These are phyloP conservation scores for Ramularia collo-cygni DNA, from an alignment of 2,329 filamentous ascomycete genomes.

Conservation along the genomic window DNA sequence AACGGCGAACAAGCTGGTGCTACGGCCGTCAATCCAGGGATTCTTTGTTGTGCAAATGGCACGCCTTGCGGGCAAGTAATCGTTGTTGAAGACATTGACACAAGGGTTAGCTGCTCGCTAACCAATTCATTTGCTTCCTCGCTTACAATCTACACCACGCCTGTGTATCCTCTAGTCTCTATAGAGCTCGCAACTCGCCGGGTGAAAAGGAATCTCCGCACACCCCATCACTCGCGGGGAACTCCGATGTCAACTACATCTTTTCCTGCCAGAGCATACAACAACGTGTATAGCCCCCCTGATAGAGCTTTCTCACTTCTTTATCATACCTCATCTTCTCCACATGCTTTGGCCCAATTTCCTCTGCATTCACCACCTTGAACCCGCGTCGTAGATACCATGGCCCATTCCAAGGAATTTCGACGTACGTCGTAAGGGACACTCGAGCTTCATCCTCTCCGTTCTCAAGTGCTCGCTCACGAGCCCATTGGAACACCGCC, in stretches of 20 bases:
- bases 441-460: slow-evolving; percentile 4
- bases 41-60: slow-evolving; percentile 3
- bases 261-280: slow-evolving; percentile 14
- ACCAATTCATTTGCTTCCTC: too few relatives aligned
- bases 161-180: too few relatives aligned
- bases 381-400: slow-evolving; percentile 14
- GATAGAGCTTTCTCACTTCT: slow-evolving; percentile 5
- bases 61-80: too few relatives aligned
- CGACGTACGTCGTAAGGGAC: slow-evolving; percentile 11
- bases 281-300: slow-evolving; percentile 8
- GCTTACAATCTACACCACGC: too few relatives aligned
- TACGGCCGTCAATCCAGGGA: slow-evolving; percentile 1
- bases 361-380: slow-evolving; percentile 8
- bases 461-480: slow-evolving; percentile 1
- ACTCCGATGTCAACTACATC: too few relatives aligned
- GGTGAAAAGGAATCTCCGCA: too few relatives aligned
- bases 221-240: too few relatives aligned
- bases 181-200: too few relatives aligned
- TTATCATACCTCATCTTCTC: slow-evolving; percentile 12
- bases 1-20: background rate
- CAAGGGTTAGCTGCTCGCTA: too few relatives aligned
- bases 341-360: slow-evolving; percentile 9
- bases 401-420: slow-evolving; percentile 16
- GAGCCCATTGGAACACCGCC: slow-evolving; percentile 9
- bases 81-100: too few relatives aligned